Evolutionary conservation across 768 basidiomycete species (phyloP).

Genomic region (Coprinopsis strossmayeri): DNA sequence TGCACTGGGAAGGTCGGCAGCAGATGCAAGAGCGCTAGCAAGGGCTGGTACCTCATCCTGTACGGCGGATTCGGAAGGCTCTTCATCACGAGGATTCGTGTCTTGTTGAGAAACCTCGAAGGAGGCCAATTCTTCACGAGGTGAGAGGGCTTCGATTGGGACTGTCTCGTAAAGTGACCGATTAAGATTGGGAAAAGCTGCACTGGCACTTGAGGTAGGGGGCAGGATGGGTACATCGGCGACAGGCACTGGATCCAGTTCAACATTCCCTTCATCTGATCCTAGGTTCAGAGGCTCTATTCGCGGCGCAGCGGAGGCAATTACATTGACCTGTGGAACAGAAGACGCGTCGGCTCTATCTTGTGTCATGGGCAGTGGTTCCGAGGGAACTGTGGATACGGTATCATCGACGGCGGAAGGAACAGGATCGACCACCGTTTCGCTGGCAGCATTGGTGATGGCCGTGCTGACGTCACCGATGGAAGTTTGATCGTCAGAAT

Average conservation of each 20-base stretch:
- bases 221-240: neutral
- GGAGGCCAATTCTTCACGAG: neutral
- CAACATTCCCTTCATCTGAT: neutral
- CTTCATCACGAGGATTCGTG: neutral
- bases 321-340: neutral
- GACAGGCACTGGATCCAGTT: constrained; percentile 5
- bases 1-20: constrained; percentile 6
- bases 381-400: neutral
- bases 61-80: neutral
- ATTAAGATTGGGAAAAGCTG: neutral
- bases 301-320: constrained; percentile 6
- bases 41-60: neutral
- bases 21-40: neutral
- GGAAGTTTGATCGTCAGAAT: neutral
- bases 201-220: neutral
- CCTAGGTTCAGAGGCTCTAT: constrained; percentile 7
- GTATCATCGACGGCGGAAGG: neutral
- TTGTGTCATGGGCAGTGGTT: neutral
- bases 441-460: neutral
- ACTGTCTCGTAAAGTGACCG: neutral
- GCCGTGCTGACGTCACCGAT: neutral
- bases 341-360: neutral
- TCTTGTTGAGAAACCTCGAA: too few relatives aligned
- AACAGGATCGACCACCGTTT: neutral
- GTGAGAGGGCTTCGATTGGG: neutral